Percentiles rank a stretch among this genome's conserved stretches.
Evolutionary conservation across 2,329 filamentous ascomycete genomes (phyloP).

Genomic region (Anthostomella pinea): DNA sequence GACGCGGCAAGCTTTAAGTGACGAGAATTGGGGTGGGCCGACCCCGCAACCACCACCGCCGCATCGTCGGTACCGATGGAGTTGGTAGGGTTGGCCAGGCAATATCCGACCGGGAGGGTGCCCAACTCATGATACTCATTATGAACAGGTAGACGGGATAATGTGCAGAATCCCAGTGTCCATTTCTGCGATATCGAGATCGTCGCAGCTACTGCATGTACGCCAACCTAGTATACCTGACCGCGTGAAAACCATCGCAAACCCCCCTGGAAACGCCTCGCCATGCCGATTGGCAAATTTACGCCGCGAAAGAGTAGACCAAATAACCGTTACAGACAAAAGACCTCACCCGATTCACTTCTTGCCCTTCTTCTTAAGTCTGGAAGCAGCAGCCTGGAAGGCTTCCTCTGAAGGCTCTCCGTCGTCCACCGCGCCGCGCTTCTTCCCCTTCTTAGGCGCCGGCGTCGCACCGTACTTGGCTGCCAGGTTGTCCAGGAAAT

Average conservation of each 20-base stretch:
- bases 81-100: background rate
- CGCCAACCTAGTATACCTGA: too few relatives aligned
- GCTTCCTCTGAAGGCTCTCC: slow-evolving; percentile 63
- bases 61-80: too few relatives aligned
- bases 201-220: too few relatives aligned
- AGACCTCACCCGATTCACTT: slow-evolving; percentile 16
- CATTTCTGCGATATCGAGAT: too few relatives aligned
- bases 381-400: slow-evolving; percentile 55
- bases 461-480: slow-evolving; percentile 65
- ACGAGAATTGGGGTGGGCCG: slow-evolving; percentile 1
- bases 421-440: slow-evolving; percentile 53
- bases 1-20: slow-evolving; percentile 12
- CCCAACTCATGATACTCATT: too few relatives aligned
- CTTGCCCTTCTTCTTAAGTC: slow-evolving; percentile 38
- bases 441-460: slow-evolving; percentile 51
- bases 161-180: too few relatives aligned
- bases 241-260: too few relatives aligned
- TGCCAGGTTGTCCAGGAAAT: slow-evolving; percentile 71
- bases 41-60: slow-evolving; percentile 11
- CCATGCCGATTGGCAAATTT: too few relatives aligned
- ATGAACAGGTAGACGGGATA: too few relatives aligned
- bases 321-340: slow-evolving; percentile 1
- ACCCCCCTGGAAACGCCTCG: too few relatives aligned
- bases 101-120: background rate
- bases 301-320: slow-evolving; percentile 11